Evolutionary conservation across 2,329 filamentous ascomycete species (phyloP), one percentile per base, ranked within the genome.

Genomic region (Clarireedia hainanense): DNA sequence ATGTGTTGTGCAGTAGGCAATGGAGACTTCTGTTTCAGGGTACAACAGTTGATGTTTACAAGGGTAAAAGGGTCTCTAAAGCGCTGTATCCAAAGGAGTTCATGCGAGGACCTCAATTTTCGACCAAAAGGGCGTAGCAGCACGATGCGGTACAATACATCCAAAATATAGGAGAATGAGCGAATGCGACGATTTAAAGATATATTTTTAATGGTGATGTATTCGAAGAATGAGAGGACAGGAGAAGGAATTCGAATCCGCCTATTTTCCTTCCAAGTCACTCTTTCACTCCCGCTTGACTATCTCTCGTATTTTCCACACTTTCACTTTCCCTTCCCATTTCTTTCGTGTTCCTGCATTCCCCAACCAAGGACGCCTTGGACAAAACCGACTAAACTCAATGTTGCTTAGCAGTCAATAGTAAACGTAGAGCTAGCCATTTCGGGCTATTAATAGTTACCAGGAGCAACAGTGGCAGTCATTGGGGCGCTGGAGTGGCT

Each of bases 311-410:
- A n/a, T 42, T 42, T 42, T 42, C 17, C 17, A 15, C 14, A 3
- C 39, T 42, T 42, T 42, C 9, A 1, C 39, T 42, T 42, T 42
- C 17, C 15, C 39, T 10, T 42, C 17, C 2, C 17, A 14, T 12
- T 15, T 34, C 12, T 9, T 34, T 48, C 51, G 43, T 48, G 51
- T 53, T 53, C 51, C 51, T 53, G 34, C 51, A 49, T 53, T 53
- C 51, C 45, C 43, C 43, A 34, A 23, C 46, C 43, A 40, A 48
- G 43, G 17, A 40, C 30, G 30, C 30, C 30, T 34, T 34, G 30
- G 30, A 34, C 9, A 34, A 12, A 9, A 5, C 7, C 30, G 3
- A 12, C 30, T 34, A 34, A 34, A 34, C 30, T 34, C 30, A 34
- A 34, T 34, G 12, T 4, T 34, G 30, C 30, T 20, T 5, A 14